phyloP scores from a whole-genome alignment of 169 alveolate genomes.

The Plasmodium vivax region DNA sequence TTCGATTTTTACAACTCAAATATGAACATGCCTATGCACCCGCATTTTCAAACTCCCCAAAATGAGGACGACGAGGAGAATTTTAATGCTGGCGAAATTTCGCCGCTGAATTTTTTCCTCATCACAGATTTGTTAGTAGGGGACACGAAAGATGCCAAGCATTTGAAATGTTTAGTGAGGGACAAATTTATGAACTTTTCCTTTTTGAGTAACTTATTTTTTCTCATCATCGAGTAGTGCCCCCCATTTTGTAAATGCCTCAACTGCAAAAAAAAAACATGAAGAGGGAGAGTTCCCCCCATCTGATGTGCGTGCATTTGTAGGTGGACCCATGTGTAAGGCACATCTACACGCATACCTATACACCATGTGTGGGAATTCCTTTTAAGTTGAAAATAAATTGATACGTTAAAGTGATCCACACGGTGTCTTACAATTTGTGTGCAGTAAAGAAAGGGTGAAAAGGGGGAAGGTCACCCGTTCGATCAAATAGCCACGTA shows the following conservation, averaged over 20 bases:
- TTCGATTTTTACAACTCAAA: conserved; percentile 29
- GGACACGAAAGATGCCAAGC: conserved; percentile 6
- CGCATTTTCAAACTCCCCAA: background rate
- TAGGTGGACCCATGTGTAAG: background rate
- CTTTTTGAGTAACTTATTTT: conserved; percentile 52
- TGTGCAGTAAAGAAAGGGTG: background rate
- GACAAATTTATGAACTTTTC: conserved; percentile 17
- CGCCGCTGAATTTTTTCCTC: conserved; percentile 23
- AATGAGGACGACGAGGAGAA: background rate
- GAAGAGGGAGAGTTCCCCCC: background rate
- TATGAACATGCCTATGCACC: background rate
- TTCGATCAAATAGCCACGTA: background rate
- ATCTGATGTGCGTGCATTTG: background rate
- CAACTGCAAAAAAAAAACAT: background rate
- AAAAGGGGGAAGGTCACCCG: background rate
- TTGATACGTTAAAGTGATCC: background rate
- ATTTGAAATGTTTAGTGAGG: conserved; percentile 24
- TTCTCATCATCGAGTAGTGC: conserved; percentile 26
- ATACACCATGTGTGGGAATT: background rate
- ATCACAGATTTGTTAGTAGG: conserved; percentile 61
- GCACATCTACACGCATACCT: background rate
- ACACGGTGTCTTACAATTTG: background rate
- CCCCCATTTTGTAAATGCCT: background rate
- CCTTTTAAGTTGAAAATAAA: background rate
- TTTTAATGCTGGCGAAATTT: background rate